Percentiles rank a stretch among this genome's conserved stretches.
Conservation (phyloP, 2,329 filamentous ascomycete genomes). For the Emmonsia crescens region DNA sequence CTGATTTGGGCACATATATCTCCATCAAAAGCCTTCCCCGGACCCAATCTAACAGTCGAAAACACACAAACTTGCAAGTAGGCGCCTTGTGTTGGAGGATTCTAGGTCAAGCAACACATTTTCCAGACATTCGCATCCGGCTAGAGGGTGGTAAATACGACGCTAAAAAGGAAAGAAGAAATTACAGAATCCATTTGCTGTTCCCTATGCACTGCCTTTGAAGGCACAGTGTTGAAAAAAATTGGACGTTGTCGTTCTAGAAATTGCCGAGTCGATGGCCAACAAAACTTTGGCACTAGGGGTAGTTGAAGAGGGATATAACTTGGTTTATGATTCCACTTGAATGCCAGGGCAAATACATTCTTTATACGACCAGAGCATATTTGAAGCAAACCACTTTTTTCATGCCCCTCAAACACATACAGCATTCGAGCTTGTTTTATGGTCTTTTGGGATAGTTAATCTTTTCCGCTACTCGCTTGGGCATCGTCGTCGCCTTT, state of each 20-base stretch:
- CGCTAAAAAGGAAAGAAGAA: too few relatives aligned
- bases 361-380: background rate
- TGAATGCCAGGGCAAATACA: background rate
- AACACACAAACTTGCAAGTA: background rate
- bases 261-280: background rate
- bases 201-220: too few relatives aligned
- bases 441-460: too few relatives aligned
- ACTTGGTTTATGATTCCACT: background rate
- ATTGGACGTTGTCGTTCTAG: too few relatives aligned
- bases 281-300: background rate
- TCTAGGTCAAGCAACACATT: too few relatives aligned
- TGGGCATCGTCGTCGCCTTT: too few relatives aligned
- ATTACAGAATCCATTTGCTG: too few relatives aligned
- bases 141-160: too few relatives aligned
- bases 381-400: background rate
- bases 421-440: too few relatives aligned
- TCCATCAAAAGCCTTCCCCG: background rate
- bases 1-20: background rate
- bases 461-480: too few relatives aligned
- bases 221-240: background rate
- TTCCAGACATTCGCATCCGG: too few relatives aligned
- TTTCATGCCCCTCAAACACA: background rate
- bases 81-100: background rate
- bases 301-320: background rate
- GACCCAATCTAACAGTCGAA: too few relatives aligned